Base-by-base conservation (phyloP, 257 asterid species). In the Jaltomata sinuosa region DNA sequence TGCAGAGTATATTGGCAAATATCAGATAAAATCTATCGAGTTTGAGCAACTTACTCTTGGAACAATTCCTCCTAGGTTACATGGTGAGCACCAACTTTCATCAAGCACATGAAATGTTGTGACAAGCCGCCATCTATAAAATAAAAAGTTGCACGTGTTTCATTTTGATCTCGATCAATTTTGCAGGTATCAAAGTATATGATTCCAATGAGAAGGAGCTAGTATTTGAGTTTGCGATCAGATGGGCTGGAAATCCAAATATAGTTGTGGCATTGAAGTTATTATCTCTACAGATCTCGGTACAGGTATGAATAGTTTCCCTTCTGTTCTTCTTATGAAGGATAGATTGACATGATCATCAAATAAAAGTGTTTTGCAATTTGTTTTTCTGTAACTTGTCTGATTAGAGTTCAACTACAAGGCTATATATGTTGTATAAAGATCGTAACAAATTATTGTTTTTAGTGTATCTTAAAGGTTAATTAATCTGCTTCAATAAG, bases 191-290 rank as follows among this genome's bases (percentile, higher is more conserved):
- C 53, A 95, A 95, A 85, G 84, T 93, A 52, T 88, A 88, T 42
- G 90, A 95, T 38, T 91, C 97, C 18, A 91, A 90, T 38, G 98
- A 94, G 83, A 91, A 91, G 61, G 93, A 93, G 71, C 90, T 95
- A 40, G 90, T 91, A 83, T 88, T 93, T 84, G 98, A 94, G 90
- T 88, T 92, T 22, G 90, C 91, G 1, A 80, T 95, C 36, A 91
- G 87, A 87, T 95, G 98, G 98, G 97, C 96, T 25, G 98, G 97
- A 84, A 92, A 95, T 82, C 89, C 95, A 1, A 90, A 90, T 84
- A 91, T 94, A 55, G 83, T 69, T 83, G 80, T 95, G 54, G 91
- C 83, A 36, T 68, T 92, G 68, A 90, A 88, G 61, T 12, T 91
- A 15, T 79, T 87, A 10, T 88, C 91, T 81, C 83, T 93, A 49